Evolutionary conservation across 179 eudicot genomes (phyloP), one percentile per base, ranked within the genome.

Genomic region (Heliamphora pulchella): DNA sequence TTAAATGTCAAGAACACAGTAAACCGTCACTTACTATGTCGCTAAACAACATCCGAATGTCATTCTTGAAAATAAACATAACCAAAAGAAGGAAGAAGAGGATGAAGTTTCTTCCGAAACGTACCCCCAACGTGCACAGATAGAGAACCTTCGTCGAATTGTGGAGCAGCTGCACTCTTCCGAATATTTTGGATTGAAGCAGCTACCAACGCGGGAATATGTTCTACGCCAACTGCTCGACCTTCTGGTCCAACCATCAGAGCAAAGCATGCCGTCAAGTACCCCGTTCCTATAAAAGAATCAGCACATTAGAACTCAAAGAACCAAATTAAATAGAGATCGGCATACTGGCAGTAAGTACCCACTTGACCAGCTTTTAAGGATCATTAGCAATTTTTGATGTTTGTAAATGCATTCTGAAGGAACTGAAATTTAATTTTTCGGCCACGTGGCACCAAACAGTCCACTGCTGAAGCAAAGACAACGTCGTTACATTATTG

Each of bases 181-280:
- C 92, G 72, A 41, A 94, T 86, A 80, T 91, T 96, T 80, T 88
- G 82, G 31, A 94, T 83, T 18, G 99, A 92, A 79, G 88, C 79
- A 53, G 86, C 79, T 54, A 82, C 96, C 80, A 96, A 82, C 87
- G 94, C 93, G 69, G 98, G 96, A 81, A 96, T 92, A 87, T 96
- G 99, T 74, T 96, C 99, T 46, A 96, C 91, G 75, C 99, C 99
- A 81, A 96, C 93, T 55, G 92, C 93, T 81, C 86, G 89, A 46
- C 99, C 99, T 86, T 96, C 78, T 57, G 91, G 84, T 71, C 98
- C 98, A 85, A 94, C 96, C 98, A 96, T 96, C 74, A 89, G 48
- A 10, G 96, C 98, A 81, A 96, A 94, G 81, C 99, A 96, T 71
- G 99, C 99, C 9, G 99, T 94, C 91, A 96, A 82, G 81, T 96